Evolutionary conservation across 177 flowering plant species (phyloP).

Genomic region (Vitis hybrid): DNA sequence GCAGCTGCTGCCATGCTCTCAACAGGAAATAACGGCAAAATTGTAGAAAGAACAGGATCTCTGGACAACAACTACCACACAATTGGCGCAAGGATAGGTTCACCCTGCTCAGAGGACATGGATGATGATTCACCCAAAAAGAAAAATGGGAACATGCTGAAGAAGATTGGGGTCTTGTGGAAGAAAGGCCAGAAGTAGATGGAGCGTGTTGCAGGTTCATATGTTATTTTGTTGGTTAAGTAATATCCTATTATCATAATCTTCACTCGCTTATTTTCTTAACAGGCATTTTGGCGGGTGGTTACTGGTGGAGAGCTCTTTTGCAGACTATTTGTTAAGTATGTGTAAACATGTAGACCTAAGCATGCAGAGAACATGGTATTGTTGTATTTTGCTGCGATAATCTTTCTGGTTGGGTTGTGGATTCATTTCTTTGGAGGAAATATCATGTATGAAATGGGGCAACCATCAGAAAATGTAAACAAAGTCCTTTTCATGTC

Average conservation of each 20-base stretch:
- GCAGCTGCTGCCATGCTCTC: constrained; percentile 75
- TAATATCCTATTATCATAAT: no score
- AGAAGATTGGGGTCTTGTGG: constrained; percentile 81
- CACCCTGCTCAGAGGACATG: constrained; percentile 64
- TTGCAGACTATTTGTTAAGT: constrained; percentile 10
- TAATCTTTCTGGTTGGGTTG: background rate
- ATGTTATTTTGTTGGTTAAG: background rate
- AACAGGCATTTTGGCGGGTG: constrained; percentile 12
- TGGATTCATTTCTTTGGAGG: no score
- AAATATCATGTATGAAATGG: no score
- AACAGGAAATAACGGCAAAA: constrained; percentile 55
- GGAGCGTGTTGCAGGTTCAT: constrained; percentile 2
- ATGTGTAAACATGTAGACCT: background rate
- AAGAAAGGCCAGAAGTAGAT: constrained; percentile 56
- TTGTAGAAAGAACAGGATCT: constrained; percentile 56
- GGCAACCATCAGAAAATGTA: no score
- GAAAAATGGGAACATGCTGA: constrained; percentile 83
- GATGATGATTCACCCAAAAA: constrained; percentile 84
- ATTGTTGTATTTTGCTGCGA: background rate
- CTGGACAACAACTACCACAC: constrained; percentile 45
- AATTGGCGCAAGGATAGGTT: constrained; percentile 36
- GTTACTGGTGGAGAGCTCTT: constrained; percentile 1
- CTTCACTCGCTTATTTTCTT: background rate
- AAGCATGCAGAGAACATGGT: background rate
- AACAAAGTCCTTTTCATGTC: no score